Evolutionary conservation across 108 stramenopile genomes (phyloP), one percentile per base, ranked within the genome.

Genomic region (Cyclotella choctawhatcheeana): DNA sequence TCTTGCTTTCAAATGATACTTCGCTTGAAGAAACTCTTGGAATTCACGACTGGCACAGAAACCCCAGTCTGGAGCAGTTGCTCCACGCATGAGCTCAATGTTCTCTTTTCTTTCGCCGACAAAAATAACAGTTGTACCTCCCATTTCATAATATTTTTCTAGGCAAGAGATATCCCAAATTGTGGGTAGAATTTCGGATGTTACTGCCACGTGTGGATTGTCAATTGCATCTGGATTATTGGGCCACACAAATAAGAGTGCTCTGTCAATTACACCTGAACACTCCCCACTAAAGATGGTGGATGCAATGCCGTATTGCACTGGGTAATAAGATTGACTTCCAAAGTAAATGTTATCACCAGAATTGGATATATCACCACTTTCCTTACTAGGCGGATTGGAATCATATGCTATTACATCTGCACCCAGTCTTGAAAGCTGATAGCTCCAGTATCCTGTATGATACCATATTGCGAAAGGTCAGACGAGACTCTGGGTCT

Each of bases 141-240:
- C 85, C 10, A 40, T 14, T 32, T 64, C 67, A 44, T 83, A 35
- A 34, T 81, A 86, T 22, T 59, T 72, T 44, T 67, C 32, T 27
- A 86, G 69, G 53, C 82, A 83, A 18, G 73, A 75, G 7, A 67
- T 18, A 25, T 86, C 85, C 85, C 85, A 86, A 6, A 78, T 58
- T 21, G 58, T 44, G 30, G 75, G 70, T 20, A 79, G 44, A 10
- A 22, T 64, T 52, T 31, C 30, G 12, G 63, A 55, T n/a, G 58
- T 27, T 0, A 44, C 40, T 26, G 31, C 27, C 18, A 81, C 59
- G 16, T 82, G 79, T 26, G 65, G 65, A 58, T 86, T 83, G 59
- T 86, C 85, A 33, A 59, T 31, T n/a, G 65, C 58, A 74, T 86
- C 85, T 1, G 85, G 85, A 73, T 84, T 75, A 71, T 86, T 86